Base-by-base conservation (phyloP, 1,284 basidiomycete genomes). In the Trametes hirsuta region DNA sequence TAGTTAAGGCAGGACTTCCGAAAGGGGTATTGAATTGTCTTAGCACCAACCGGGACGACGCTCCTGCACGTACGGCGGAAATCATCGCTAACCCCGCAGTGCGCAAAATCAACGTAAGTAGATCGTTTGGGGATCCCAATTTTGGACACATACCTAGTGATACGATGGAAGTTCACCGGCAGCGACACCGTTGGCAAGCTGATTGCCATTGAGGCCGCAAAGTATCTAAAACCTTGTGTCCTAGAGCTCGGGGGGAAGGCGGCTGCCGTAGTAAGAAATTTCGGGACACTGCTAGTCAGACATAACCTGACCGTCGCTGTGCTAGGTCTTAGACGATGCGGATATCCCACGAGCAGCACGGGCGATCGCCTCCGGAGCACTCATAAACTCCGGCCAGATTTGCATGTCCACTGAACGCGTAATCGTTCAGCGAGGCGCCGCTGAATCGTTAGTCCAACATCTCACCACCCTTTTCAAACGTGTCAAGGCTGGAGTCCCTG, bases 391-490 rank as follows among this genome's bases (percentile, higher is more conserved):
- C 2, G 87, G 87, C 1, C 80, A 90, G 74, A 78, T 90, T 48
- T 90, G 88, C 75, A 88, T 90, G 86, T 84, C 85, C 1, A 84
- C 85, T 1, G 86, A 88, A 66, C 83, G 87, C 24, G 79, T 90
- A 21, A 80, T 90, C 50, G 84, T 86, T 8, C 83, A 85, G 64
- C 67, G 76, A 25, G 71, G 69, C 6, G 72, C 76, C 18, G 73
- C 76, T 1, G 70, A 77, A 1, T 59, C 64, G 1, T 73, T 84
- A 5, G 68, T 81, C 11, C 66, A 73, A 0, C 66, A 72, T 11
- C 69, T 84, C 8, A 72, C 71, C 36, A 65, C 71, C 6, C 67
- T 84, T 6, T 73, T 72, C 41, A 65, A 64, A 57, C 50, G 67
- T 24, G 63, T 83, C 59, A 73, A 74, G 59, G 72, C 79, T 53